Conservation (phyloP, 176 grass and related monocot genomes). For the Elaeis guineensis region DNA sequence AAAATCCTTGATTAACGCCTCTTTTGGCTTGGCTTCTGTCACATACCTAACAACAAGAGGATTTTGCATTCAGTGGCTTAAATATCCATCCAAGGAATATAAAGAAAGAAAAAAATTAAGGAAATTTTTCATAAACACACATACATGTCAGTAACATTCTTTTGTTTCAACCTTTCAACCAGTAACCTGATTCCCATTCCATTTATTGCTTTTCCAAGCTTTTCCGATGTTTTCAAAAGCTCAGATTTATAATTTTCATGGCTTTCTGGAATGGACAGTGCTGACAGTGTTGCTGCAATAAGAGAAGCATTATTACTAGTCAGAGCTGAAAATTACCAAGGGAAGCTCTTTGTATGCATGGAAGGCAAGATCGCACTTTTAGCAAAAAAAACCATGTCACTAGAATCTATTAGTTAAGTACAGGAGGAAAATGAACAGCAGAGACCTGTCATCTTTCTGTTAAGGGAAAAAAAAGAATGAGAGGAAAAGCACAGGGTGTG, state of each 20-base stretch:
- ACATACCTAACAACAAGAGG: constrained; percentile 20
- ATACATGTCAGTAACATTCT: constrained; percentile 47
- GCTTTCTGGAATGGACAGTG: constrained; percentile 26
- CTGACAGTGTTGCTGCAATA: constrained; percentile 38
- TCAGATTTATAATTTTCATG: constrained; percentile 35
- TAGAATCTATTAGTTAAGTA: too few relatives aligned
- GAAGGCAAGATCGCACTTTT: too few relatives aligned
- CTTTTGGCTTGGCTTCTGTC: constrained; percentile 35
- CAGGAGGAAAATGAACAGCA: too few relatives aligned
- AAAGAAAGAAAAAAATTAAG: neutral
- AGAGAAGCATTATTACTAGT: neutral
- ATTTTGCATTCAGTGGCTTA: constrained; percentile 16
- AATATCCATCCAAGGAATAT: constrained; percentile 6
- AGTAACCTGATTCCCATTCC: constrained; percentile 55
- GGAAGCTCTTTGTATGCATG: too few relatives aligned
- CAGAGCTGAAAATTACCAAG: too few relatives aligned
- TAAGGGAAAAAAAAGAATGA: too few relatives aligned
- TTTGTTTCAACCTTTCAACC: constrained; percentile 44
- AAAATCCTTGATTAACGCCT: constrained; percentile 35
- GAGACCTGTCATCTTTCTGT: too few relatives aligned
- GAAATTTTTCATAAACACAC: neutral
- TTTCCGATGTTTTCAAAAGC: constrained; percentile 18
- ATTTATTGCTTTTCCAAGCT: constrained; percentile 56
- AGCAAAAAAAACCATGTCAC: too few relatives aligned
- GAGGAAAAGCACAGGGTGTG: too few relatives aligned